These are phyloP conservation scores for Leccinum variicolor DNA, from an alignment of 768 basidiomycete genomes.

Conservation along the genomic window DNA sequence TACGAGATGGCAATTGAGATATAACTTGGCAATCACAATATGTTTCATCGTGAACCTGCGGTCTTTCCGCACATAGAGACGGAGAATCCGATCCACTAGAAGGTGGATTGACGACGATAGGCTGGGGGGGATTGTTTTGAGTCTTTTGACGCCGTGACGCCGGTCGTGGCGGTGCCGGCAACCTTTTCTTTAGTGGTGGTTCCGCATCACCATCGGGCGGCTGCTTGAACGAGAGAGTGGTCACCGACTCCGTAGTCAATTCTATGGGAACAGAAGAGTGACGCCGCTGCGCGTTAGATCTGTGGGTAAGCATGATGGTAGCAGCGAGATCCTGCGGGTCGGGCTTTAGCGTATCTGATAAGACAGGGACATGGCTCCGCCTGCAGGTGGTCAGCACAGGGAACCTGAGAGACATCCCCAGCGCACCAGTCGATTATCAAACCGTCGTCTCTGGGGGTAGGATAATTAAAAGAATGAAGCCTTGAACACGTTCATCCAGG, in stretches of 20 bases:
- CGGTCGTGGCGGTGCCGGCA: conserved; percentile 22
- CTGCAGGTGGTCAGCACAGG: conserved; percentile 13
- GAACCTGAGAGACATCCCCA: neutral
- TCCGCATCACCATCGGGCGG: neutral
- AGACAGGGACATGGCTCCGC: conserved; percentile 29
- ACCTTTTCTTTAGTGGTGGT: conserved; percentile 6
- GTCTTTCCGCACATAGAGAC: neutral
- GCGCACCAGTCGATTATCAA: conserved; percentile 30
- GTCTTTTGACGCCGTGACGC: conserved; percentile 6
- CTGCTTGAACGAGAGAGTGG: neutral
- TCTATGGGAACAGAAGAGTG: neutral
- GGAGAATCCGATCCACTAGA: neutral
- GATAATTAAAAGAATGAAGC: neutral
- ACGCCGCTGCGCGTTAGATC: conserved; percentile 21
- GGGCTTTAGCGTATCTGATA: conserved; percentile 31
- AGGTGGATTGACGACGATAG: neutral
- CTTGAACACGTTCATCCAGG: neutral
- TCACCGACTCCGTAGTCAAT: neutral
- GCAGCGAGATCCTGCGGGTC: conserved; percentile 27
- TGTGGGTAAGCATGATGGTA: conserved; percentile 23
- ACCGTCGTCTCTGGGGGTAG: conserved; percentile 26
- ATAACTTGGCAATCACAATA: neutral
- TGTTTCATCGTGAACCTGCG: conserved; percentile 1
- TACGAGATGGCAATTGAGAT: neutral
- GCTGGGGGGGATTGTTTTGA: conserved; percentile 4